Base-by-base conservation (phyloP, 2,329 filamentous ascomycete genomes). In the Aurifilum marmelostoma region DNA sequence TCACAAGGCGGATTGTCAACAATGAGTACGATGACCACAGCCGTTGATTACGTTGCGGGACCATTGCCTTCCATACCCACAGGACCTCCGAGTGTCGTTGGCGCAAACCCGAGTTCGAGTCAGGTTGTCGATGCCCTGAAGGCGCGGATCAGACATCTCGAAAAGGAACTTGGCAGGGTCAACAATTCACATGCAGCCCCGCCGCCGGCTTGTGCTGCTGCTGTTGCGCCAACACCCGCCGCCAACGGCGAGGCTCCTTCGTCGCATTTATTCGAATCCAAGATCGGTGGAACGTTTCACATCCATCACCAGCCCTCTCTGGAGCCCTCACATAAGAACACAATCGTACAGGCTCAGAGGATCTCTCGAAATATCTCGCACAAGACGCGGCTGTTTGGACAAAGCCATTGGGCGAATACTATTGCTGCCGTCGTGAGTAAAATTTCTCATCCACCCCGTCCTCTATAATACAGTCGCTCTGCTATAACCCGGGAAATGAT, bases 221-320 rank as follows among this genome's bases (percentile, higher is more conserved):
- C 61, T 27, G 58, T 73, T 18, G 60, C 61, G 27, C 58, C 73
- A 1, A 74, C 74, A 69, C 63, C 75, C 29, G 71, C 72, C 63
- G 71, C 77, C 47, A 74, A 77, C 9, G 78, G 82, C 43, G 66
- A 52, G 58, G 65, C 66, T 37, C 75, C 77, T 3, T 73, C 75
- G 0, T 81, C 82, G 1, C 43, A 37, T 37, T n/a, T 3, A 2
- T 37, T 59, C 7, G 56, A n/a, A 24, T 12, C 56, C 32, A 73
- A 75, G 21, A 56, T 86, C 1, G 79, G 78, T 0, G 84, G 83
- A 1, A 81, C 79, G 0, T 82, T 85, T 54, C 79, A 85, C 65
- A 71, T 85, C n/a, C 80, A 83, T 16, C 47, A 54, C 14, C 21
- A 37, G 16, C 29, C 21, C n/a, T 24, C 59, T 34, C 76, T 75